Percentiles rank a stretch among this genome's conserved stretches.
Evolutionary conservation across 163 green algal species (phyloP).

Genomic region (Prototheca wickerhamii): DNA sequence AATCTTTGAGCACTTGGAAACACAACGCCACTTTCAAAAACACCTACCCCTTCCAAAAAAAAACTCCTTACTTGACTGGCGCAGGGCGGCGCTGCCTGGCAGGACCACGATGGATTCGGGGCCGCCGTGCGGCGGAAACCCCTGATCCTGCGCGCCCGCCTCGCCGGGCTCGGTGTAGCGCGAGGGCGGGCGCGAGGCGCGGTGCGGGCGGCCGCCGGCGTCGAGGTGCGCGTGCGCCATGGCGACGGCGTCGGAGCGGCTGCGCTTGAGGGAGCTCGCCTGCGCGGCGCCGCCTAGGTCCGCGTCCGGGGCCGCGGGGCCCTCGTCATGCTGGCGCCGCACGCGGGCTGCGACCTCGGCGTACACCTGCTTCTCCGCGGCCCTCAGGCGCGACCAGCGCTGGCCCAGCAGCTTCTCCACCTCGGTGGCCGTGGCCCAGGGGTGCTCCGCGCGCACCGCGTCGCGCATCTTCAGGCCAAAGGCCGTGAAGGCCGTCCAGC

Average conservation of each 20-base stretch:
- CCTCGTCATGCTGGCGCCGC: too few species aligned
- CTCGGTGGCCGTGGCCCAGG: conserved; percentile 9
- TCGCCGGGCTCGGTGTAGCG: background rate
- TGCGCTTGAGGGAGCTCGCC: too few species aligned
- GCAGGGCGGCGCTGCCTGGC: too few species aligned
- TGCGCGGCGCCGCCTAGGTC: too few species aligned
- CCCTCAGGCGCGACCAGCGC: conserved; percentile 8
- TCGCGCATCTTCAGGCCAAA: conserved; percentile 20
- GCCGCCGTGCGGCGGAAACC: too few species aligned
- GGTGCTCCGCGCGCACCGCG: conserved; percentile 4
- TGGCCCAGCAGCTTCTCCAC: conserved; percentile 23
- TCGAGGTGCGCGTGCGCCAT: background rate
- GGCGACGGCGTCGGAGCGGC: background rate
- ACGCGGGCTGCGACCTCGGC: conserved; percentile 7
- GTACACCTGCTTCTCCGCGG: conserved; percentile 13
- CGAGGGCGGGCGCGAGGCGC: background rate
- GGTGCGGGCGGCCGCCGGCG: background rate
- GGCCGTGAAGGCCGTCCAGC: conserved; percentile 21
- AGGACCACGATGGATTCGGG: too few species aligned
- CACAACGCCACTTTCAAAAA: too few species aligned
- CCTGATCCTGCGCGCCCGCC: too few species aligned
- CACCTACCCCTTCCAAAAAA: too few species aligned
- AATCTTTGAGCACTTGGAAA: too few species aligned
- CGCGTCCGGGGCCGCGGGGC: too few species aligned
- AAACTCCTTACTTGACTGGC: too few species aligned